These are phyloP conservation scores for Beauveria varroae DNA, from an alignment of 2,329 filamentous ascomycete genomes.

Conservation along the genomic window DNA sequence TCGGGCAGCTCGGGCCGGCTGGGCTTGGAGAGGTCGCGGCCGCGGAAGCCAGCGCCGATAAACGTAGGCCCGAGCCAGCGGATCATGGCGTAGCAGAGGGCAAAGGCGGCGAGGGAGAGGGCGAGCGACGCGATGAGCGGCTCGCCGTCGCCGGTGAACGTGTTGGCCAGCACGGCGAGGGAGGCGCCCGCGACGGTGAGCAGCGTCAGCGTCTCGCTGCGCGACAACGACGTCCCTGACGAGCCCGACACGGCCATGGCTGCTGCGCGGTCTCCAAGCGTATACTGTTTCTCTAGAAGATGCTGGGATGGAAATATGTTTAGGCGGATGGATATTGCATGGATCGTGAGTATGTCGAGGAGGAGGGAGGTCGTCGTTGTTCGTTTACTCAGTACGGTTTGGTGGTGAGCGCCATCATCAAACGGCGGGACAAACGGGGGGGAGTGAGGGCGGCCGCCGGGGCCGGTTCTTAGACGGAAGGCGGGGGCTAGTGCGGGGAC, in stretches of 20 bases:
- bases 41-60: constrained; percentile 79
- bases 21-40: constrained; percentile 72
- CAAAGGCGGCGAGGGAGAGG: constrained; percentile 78
- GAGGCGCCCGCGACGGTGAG: constrained; percentile 61
- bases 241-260: constrained; percentile 7
- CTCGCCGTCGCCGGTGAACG: constrained; percentile 77
- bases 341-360: not conserved
- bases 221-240: constrained; percentile 29
- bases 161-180: constrained; percentile 67
- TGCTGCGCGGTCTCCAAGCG: no score
- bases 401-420: not conserved
- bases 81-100: constrained; percentile 76
- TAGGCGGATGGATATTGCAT: not conserved
- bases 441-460: no score
- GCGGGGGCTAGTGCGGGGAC: no score
- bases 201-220: constrained; percentile 45
- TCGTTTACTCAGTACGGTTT: not conserved
- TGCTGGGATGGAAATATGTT: not conserved
- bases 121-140: constrained; percentile 83
- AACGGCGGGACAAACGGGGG: not conserved
- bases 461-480: not conserved
- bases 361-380: not conserved
- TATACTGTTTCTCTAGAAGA: not conserved
- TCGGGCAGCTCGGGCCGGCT: constrained; percentile 76
- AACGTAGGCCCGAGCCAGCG: constrained; percentile 90